phyloP scores from a whole-genome alignment of 1,139 yeast species.

The Kodamaea sp. region DNA sequence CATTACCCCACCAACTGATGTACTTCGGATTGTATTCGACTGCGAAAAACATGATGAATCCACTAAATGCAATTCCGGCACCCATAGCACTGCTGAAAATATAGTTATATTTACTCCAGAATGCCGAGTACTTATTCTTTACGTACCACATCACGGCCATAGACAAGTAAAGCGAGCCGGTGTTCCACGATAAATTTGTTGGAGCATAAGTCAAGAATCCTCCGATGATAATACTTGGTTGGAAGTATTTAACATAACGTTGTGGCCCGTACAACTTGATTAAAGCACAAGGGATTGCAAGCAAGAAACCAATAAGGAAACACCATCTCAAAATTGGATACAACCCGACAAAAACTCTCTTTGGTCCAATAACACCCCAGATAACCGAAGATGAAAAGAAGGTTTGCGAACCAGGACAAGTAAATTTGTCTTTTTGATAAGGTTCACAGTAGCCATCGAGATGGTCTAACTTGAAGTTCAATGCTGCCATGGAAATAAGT shows the following conservation, averaged over 20 bases:
- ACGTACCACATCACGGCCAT: conserved; percentile 17
- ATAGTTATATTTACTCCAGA: conserved; percentile 21
- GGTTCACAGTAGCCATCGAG: conserved; percentile 48
- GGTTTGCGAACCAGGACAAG: conserved; percentile 48
- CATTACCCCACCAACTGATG: conserved; percentile 21
- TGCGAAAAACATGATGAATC: conserved; percentile 20
- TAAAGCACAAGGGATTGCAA: conserved; percentile 32
- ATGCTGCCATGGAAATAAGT: conserved; percentile 52
- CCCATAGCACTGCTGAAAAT: conserved; percentile 17
- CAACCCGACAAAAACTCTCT: conserved; percentile 45
- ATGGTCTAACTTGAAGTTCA: conserved; percentile 52
- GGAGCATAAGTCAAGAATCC: conserved; percentile 17
- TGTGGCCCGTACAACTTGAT: conserved; percentile 23
- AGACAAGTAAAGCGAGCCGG: conserved; percentile 16
- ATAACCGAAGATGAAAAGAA: conserved; percentile 58
- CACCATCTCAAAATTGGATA: conserved; percentile 52
- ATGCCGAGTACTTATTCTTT: conserved; percentile 14
- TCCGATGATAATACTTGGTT: conserved; percentile 19
- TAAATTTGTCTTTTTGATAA: conserved; percentile 40
- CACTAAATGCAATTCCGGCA: conserved; percentile 21
- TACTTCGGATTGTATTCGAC: conserved; percentile 18
- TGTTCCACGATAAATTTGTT: conserved; percentile 18
- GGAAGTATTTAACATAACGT: conserved; percentile 13
- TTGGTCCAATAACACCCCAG: conserved; percentile 69
- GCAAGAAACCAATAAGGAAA: conserved; percentile 52